Percentiles rank a stretch among this genome's conserved stretches.
phyloP scores from a whole-genome alignment of 768 basidiomycete species.

The Leccinum imitatum region DNA sequence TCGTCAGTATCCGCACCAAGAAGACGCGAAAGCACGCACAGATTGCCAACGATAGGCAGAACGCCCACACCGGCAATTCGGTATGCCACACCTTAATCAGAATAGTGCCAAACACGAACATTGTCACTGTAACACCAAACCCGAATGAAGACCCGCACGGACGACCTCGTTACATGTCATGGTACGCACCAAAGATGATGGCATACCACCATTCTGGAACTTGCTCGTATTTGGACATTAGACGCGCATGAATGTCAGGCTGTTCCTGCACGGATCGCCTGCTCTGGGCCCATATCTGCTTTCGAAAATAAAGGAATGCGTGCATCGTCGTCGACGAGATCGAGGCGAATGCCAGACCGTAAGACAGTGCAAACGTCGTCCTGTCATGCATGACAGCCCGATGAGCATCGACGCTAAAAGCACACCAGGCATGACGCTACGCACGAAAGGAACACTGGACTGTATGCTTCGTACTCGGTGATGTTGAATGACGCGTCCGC shows the following conservation, averaged over 20 bases:
- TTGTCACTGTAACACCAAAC: constrained; percentile 33
- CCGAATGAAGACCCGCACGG: not conserved
- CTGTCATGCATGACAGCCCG: constrained; percentile 1
- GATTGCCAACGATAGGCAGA: constrained; percentile 35
- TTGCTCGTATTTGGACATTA: constrained; percentile 56
- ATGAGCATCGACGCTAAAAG: constrained; percentile 5
- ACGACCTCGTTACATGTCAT: not conserved
- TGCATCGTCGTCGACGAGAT: constrained; percentile 77
- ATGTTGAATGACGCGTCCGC: constrained; percentile 54
- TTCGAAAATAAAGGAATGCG: constrained; percentile 72
- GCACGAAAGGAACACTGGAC: constrained; percentile 58
- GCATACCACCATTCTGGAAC: constrained; percentile 65
- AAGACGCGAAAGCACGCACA: constrained; percentile 20
- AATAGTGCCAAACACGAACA: constrained; percentile 58
- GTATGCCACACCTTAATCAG: constrained; percentile 64
- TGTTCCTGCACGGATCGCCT: constrained; percentile 74
- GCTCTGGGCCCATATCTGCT: constrained; percentile 73
- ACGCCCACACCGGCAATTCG: constrained; percentile 42
- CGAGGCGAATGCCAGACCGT: constrained; percentile 80
- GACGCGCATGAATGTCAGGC: constrained; percentile 66
- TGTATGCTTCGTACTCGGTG: constrained; percentile 53
- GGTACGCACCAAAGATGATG: constrained; percentile 26
- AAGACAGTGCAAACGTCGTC: constrained; percentile 72
- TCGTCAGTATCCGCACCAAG: not conserved
- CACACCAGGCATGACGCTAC: not conserved